phyloP scores from a whole-genome alignment of 169 alveolate genomes.

The Babesia ovis region DNA sequence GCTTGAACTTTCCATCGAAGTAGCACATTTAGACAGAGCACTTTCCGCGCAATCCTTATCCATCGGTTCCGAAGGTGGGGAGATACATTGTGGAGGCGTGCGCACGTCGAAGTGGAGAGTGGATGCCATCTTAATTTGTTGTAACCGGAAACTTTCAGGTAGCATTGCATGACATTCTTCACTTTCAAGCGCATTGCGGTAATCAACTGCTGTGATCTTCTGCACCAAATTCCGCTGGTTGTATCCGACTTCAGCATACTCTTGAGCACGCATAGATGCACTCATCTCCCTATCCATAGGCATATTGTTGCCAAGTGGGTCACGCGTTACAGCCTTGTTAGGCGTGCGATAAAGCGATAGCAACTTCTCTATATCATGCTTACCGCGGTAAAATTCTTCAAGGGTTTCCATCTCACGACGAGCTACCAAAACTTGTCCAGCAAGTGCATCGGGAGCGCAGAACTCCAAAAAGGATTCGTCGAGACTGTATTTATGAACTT shows the following conservation, averaged over 20 bases:
- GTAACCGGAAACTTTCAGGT: conserved; percentile 44
- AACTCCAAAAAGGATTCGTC: conserved; percentile 34
- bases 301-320: not conserved
- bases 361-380: conserved; percentile 33
- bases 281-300: conserved; percentile 7
- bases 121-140: conserved; percentile 40
- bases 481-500: conserved; percentile 39
- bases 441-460: not conserved
- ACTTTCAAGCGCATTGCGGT: conserved; percentile 49
- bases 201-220: conserved; percentile 52
- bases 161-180: conserved; percentile 17
- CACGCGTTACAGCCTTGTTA: not conserved
- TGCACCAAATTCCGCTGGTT: conserved; percentile 54
- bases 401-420: conserved; percentile 21
- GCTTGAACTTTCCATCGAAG: not conserved
- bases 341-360: conserved; percentile 37
- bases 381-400: conserved; percentile 26
- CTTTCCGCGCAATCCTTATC: conserved; percentile 19
- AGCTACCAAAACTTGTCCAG: not conserved
- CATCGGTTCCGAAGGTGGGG: conserved; percentile 30
- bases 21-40: conserved; percentile 25
- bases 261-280: conserved; percentile 29
- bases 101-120: conserved; percentile 59
- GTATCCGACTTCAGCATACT: conserved; percentile 60
- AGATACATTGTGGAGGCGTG: conserved; percentile 65